Conservation (phyloP, 805 yeast species). For the Wickerhamiella bombiphila region DNA sequence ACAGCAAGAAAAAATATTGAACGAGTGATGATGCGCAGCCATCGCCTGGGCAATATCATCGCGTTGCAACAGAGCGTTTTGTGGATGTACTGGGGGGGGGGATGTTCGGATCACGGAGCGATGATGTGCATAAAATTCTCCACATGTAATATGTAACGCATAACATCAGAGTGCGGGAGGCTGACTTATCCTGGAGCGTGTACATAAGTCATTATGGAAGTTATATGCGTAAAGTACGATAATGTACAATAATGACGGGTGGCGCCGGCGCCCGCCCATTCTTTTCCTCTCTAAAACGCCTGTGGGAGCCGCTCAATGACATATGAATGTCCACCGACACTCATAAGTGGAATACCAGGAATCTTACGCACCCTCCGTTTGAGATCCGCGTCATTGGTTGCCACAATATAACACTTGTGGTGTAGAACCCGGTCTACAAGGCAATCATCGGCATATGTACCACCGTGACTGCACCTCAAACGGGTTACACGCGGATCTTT, state of each 20-base stretch:
- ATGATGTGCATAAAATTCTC: no score
- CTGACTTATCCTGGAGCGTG: no score
- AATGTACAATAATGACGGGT: no score
- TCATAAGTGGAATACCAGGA: slow-evolving; percentile 94
- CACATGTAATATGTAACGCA: no score
- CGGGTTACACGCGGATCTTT: slow-evolving; percentile 85
- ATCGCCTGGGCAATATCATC: background rate
- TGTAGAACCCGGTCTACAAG: slow-evolving; percentile 83
- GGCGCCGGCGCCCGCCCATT: no score
- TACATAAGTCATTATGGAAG: no score
- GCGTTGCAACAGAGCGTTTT: background rate
- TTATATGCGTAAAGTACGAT: no score
- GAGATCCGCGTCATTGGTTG: slow-evolving; percentile 94
- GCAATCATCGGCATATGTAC: slow-evolving; percentile 98
- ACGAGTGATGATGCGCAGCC: background rate
- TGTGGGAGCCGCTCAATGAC: slow-evolving; percentile 92
- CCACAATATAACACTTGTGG: slow-evolving; percentile 93
- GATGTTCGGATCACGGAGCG: no score
- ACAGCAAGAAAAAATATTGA: slow-evolving; percentile 5
- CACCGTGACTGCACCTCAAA: slow-evolving; percentile 79
- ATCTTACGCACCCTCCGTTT: slow-evolving; percentile 89
- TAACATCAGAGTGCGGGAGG: no score
- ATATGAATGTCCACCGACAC: slow-evolving; percentile 87
- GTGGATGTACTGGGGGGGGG: no score
- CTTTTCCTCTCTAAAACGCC: slow-evolving; percentile 37